Percentiles rank a stretch among this genome's conserved stretches.
These are phyloP conservation scores for Saitozyma podzolica DNA, from an alignment of 768 basidiomycete species.

Conservation along the genomic window DNA sequence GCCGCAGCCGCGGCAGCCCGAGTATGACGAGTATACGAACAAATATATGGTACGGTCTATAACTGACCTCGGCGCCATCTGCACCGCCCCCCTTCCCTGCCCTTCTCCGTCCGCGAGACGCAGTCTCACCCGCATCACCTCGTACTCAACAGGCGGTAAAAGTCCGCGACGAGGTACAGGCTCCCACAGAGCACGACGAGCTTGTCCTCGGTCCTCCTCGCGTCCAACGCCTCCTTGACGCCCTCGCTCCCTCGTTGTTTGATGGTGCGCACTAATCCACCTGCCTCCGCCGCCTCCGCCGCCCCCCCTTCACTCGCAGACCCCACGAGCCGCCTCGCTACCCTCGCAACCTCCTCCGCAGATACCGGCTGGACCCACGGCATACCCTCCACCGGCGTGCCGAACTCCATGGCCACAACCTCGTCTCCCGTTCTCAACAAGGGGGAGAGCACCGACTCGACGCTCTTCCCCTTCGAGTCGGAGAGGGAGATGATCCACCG, in stretches of 20 bases:
- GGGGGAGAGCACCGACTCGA: slow-evolving; percentile 68
- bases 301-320: neutral
- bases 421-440: slow-evolving; percentile 59
- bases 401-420: slow-evolving; percentile 44
- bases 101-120: neutral
- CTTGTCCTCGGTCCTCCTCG: slow-evolving; percentile 37
- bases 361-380: slow-evolving; percentile 80
- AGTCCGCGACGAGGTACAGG: slow-evolving; percentile 89
- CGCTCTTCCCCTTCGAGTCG: slow-evolving; percentile 80
- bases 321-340: slow-evolving; percentile 42
- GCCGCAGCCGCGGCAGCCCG: too few species aligned
- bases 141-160: slow-evolving; percentile 63
- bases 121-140: neutral
- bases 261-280: slow-evolving; percentile 9
- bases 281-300: slow-evolving; percentile 40
- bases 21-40: too few species aligned
- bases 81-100: neutral
- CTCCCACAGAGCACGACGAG: slow-evolving; percentile 77
- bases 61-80: neutral
- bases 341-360: slow-evolving; percentile 56
- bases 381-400: slow-evolving; percentile 76
- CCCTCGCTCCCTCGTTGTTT: slow-evolving; percentile 10
- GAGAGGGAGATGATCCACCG: slow-evolving; percentile 76
- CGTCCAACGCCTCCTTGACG: slow-evolving; percentile 60
- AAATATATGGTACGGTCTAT: too few species aligned